Base-by-base conservation (phyloP, 2,329 filamentous ascomycete species). In the Ophiostoma populinum region DNA sequence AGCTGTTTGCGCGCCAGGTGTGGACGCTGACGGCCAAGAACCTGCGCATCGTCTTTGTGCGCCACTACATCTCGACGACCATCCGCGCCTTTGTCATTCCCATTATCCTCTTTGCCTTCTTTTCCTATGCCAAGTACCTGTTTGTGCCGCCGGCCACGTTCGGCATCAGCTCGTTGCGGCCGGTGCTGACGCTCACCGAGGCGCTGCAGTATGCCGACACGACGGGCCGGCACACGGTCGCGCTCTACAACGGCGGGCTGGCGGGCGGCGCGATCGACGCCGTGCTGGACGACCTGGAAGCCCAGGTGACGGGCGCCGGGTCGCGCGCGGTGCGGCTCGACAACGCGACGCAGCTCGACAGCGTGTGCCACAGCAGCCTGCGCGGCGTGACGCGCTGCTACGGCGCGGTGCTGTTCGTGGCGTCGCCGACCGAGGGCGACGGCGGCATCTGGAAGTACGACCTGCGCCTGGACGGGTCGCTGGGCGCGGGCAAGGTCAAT, bases 361-460 rank as follows among this genome's bases (percentile, higher is more conserved):
- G 45, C 11, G 57, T 62, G 12, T 87, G 80, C 52, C 59, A 61
- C 19, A 66, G 65, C 40, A 62, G 61, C 15, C 55, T 76, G 33
- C 56, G 67, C 16, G 80, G 79, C 7, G 72, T 77, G 2, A 79
- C 76, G 2, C 61, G 59, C 4, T 90, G 81, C 54, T 81, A 74
- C 49, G 80, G 71, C 7, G 81, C 77, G 3, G 70, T 76, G 4
- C 64, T 75, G 7, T 86, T 92, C 51, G 60, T 72, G 36, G 76
- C 76, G 1, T 92, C 81, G 5, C 81, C 83, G 0, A 63, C 55
- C 2, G 75, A 90, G 55, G 81, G 81, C 8, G 42, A 51, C 1
- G 66, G 64, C 6, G 66, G 67, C 2, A 54, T 68, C 29, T 93
- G 86, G 86, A 92, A 90, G 54, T 94, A 93, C 50, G 86, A 81